Percentiles rank a stretch among this genome's conserved stretches.
Evolutionary conservation across 257 asterid species (phyloP).

Genomic region (Nicotiana knightiana): DNA sequence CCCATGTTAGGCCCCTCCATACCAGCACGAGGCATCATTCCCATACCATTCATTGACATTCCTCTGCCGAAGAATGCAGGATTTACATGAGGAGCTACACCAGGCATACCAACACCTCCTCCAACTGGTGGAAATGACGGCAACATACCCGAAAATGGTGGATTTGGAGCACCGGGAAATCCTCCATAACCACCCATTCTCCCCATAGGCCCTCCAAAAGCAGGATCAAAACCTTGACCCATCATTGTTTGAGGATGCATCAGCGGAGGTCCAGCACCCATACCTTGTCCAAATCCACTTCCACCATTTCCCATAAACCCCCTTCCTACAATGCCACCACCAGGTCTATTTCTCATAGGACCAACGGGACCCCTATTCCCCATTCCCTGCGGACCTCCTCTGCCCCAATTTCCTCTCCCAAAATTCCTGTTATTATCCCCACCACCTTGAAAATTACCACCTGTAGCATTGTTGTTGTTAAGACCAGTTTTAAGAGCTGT

Average conservation of each 20-base stretch:
- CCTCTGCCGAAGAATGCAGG: slow-evolving; percentile 95
- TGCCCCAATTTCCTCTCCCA: slow-evolving; percentile 89
- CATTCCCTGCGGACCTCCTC: slow-evolving; percentile 37
- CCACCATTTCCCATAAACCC: slow-evolving; percentile 59
- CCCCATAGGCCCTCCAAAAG: slow-evolving; percentile 91
- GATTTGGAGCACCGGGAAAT: slow-evolving; percentile 64
- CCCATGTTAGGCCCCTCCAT: slow-evolving; percentile 82
- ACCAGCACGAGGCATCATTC: slow-evolving; percentile 76
- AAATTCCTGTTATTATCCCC: slow-evolving; percentile 36
- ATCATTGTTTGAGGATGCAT: slow-evolving; percentile 89
- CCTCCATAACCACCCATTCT: slow-evolving; percentile 84
- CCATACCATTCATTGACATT: slow-evolving; percentile 86
- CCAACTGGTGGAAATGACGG: slow-evolving; percentile 76
- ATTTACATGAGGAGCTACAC: slow-evolving; percentile 96
- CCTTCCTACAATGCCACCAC: slow-evolving; percentile 57
- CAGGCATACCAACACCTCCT: slow-evolving; percentile 60
- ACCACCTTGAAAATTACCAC: slow-evolving; percentile 33
- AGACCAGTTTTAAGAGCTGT: slow-evolving; percentile 35
- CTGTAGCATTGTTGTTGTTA: slow-evolving; percentile 38
- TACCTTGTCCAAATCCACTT: slow-evolving; percentile 69
- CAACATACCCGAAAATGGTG: slow-evolving; percentile 69
- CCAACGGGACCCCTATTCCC: slow-evolving; percentile 35
- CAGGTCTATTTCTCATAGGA: slow-evolving; percentile 45
- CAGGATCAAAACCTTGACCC: slow-evolving; percentile 92
- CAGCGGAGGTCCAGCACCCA: slow-evolving; percentile 68